Conservation (phyloP, 768 basidiomycete genomes). For the Daedalea quercina region DNA sequence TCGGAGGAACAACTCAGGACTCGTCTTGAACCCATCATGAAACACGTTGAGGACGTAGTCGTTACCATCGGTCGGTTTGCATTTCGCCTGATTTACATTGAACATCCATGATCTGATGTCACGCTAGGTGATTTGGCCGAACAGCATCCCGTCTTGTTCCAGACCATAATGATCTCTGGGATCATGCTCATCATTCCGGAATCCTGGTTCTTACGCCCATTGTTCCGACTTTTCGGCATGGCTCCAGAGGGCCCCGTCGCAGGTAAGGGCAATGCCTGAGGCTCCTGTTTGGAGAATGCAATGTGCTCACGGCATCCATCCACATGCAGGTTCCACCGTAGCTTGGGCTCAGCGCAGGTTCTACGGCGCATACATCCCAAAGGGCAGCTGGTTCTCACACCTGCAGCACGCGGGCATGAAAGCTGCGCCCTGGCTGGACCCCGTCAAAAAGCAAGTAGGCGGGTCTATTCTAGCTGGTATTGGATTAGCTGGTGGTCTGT, state of each 20-base stretch:
- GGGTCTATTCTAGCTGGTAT: background rate
- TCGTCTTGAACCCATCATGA: slow-evolving; percentile 19
- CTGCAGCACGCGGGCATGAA: slow-evolving; percentile 27
- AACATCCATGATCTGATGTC: background rate
- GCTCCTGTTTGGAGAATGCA: background rate
- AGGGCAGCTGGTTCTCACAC: slow-evolving; percentile 29
- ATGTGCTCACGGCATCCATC: background rate
- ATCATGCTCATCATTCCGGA: slow-evolving; percentile 25
- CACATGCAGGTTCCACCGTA: slow-evolving; percentile 25
- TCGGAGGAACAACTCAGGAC: slow-evolving; percentile 17
- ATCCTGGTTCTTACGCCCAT: slow-evolving; percentile 22
- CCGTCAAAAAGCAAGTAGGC: background rate
- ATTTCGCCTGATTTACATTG: too few relatives aligned
- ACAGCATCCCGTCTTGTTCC: slow-evolving; percentile 27
- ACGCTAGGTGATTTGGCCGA: slow-evolving; percentile 29
- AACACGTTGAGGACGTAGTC: slow-evolving; percentile 10
- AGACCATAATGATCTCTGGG: slow-evolving; percentile 16
- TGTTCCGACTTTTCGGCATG: slow-evolving; percentile 30
- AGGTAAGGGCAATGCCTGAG: slow-evolving; percentile 1
- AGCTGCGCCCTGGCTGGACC: background rate
- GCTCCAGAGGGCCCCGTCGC: slow-evolving; percentile 22
- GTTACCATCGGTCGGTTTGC: background rate
- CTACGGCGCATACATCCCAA: slow-evolving; percentile 24
- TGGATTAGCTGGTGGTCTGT: background rate
- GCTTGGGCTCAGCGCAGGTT: slow-evolving; percentile 30